Evolutionary conservation across 2,329 filamentous ascomycete species (phyloP), one percentile per base, ranked within the genome.

Genomic region (Fusarium pseudocircinatum): DNA sequence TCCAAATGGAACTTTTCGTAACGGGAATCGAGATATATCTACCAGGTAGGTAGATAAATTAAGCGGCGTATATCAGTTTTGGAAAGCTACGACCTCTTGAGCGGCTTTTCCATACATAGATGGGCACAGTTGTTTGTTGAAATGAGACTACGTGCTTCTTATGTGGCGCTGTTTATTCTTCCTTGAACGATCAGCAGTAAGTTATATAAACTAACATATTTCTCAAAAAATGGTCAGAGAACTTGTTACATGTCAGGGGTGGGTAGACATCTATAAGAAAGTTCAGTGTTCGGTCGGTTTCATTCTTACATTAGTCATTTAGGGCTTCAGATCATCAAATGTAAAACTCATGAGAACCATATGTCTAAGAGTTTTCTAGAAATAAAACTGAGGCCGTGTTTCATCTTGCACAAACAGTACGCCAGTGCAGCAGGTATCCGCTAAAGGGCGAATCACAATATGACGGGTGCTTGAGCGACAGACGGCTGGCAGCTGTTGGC

Each of bases 401-500:
- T 70, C 37, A 10, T 26, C 32, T 15, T 26, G 18, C 12, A 14
- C 32, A 67, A 71, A 71, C 56, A 37, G 39, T 60, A 34, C 30
- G 54, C 42, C 42, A 42, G 59, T 59, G 58, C 57, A 74, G 64
- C 47, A 74, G 36, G 52, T 65, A 71, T 69, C 72, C 58, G 58
- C 53, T 47, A 26, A 22, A 61, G 47, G 60, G 49, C 69, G 54
- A 73, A 75, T 74, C 65, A 75, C 62, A 52, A 52, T 49, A 49
- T 43, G 40, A 57, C 63, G 44, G 63, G 18, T 39, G 44, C 42
- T 56, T 60, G 67, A 49, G 18, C 66, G 40, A 64, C 75, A 62
- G 63, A 54, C 64, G 75, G 49, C 73, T 67, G 72, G 50, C 75
- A 77, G 73, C 75, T 77, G 75, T 74, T 61, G 59, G 63, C 64